phyloP scores from a whole-genome alignment of 805 yeast species.

The Teunomyces barrocoloradensis region DNA sequence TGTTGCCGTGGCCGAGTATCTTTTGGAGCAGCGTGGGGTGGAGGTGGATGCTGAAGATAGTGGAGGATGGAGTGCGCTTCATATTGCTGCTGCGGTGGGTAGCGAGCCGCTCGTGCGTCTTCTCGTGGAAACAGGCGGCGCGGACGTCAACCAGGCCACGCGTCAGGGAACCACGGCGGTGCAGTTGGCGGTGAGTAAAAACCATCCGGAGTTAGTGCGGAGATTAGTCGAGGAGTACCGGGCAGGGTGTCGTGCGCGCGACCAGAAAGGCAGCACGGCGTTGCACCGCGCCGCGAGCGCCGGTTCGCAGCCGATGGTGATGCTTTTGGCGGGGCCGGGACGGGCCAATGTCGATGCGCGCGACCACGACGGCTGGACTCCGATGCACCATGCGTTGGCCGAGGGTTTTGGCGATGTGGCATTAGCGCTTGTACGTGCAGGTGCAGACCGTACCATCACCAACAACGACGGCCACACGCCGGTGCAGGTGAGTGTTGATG shows the following conservation, averaged over 20 bases:
- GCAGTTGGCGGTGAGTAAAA: slow-evolving; percentile 75
- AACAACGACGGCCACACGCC: slow-evolving; percentile 51
- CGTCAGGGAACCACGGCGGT: slow-evolving; percentile 70
- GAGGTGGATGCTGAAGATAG: slow-evolving; percentile 74
- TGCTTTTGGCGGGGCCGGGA: slow-evolving; percentile 49
- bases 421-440: slow-evolving; percentile 53
- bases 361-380: slow-evolving; percentile 78
- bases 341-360: slow-evolving; percentile 65
- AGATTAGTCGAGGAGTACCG: slow-evolving; percentile 51
- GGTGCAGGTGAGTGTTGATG: slow-evolving; percentile 34
- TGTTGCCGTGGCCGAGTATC: slow-evolving; percentile 48
- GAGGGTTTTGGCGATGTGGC: slow-evolving; percentile 87
- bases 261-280: slow-evolving; percentile 62
- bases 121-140: slow-evolving; percentile 46
- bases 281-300: slow-evolving; percentile 81
- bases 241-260: slow-evolving; percentile 66
- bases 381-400: slow-evolving; percentile 85
- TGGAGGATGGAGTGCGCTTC: slow-evolving; percentile 87
- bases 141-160: slow-evolving; percentile 57
- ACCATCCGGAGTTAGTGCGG: slow-evolving; percentile 52
- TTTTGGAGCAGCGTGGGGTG: slow-evolving; percentile 27
- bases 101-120: slow-evolving; percentile 49
- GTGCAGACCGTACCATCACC: slow-evolving; percentile 57
- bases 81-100: slow-evolving; percentile 79
- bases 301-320: slow-evolving; percentile 61